A percentile compares a stretch with the other conserved stretches of the same genome.
Conservation (phyloP, 2,329 filamentous ascomycete species). For the Furcasterigmium sp. region DNA sequence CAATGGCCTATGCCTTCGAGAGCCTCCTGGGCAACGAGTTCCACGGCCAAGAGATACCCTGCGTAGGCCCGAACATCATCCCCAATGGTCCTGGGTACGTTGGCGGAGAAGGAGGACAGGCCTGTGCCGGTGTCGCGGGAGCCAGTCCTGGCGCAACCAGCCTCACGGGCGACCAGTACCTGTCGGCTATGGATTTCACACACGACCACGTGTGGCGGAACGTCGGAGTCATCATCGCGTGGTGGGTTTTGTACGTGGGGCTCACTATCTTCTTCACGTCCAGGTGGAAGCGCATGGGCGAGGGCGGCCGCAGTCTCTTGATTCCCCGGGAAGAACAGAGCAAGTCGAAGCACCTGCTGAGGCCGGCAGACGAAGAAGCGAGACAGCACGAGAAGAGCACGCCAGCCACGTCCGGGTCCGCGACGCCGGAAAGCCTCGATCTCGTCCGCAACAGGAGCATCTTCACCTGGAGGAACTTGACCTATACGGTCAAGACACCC, state of each 20-base stretch:
- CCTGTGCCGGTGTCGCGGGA: neutral
- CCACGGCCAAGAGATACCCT: conserved; percentile 48
- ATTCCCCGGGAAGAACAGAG: neutral
- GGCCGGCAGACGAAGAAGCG: neutral
- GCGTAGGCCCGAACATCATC: conserved; percentile 24
- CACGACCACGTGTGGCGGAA: conserved; percentile 14
- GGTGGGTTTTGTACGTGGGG: conserved; percentile 9
- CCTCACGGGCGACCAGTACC: conserved; percentile 13
- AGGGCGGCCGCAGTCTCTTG: neutral
- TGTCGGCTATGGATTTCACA: conserved; percentile 8
- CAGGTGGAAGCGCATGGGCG: conserved; percentile 1
- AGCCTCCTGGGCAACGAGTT: conserved; percentile 64
- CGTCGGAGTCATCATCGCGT: conserved; percentile 9
- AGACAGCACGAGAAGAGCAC: neutral
- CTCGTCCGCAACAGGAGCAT: conserved; percentile 60
- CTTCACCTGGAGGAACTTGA: conserved; percentile 71
- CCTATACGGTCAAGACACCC: conserved; percentile 61
- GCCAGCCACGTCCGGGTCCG: neutral
- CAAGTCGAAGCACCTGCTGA: neutral
- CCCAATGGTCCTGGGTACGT: conserved; percentile 2
- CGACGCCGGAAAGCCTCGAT: neutral
- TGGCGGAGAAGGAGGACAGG: neutral
- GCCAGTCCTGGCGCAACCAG: conserved; percentile 11
- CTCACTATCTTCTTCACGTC: conserved; percentile 1
- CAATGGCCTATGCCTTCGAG: conserved; percentile 70